A percentile compares a stretch with the other conserved stretches of the same genome.
These are phyloP conservation scores for Puccinellia tenuiflora DNA, from an alignment of 176 grass and related monocot genomes.

Conservation along the genomic window DNA sequence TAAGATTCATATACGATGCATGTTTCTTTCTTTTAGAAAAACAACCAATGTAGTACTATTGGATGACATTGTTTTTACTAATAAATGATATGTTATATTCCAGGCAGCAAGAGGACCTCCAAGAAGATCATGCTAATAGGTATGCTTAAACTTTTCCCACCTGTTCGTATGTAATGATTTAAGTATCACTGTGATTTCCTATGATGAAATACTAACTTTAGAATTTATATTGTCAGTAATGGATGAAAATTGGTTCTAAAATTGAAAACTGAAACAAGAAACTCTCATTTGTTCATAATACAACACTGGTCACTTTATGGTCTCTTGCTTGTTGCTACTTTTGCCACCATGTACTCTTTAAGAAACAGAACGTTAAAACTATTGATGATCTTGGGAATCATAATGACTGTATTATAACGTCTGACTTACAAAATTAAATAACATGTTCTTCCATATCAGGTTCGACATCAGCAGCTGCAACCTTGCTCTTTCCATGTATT, in stretches of 20 bases:
- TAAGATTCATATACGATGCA: not conserved
- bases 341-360: not conserved
- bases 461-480: not conserved
- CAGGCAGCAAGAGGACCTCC: not conserved
- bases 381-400: not conserved
- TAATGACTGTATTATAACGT: not conserved
- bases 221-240: not conserved
- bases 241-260: not conserved
- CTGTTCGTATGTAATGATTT: not conserved
- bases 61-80: not conserved
- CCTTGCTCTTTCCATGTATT: conserved; percentile 10
- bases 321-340: not conserved
- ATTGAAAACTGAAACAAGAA: not conserved
- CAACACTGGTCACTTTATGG: not conserved
- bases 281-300: not conserved
- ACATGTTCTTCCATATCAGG: not conserved
- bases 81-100: too few relatives aligned
- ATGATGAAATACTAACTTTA: not conserved
- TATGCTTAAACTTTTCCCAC: not conserved
- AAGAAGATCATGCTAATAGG: not conserved
- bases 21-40: not conserved
- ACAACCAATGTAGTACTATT: not conserved
- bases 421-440: not conserved
- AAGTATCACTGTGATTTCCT: not conserved
- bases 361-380: not conserved